Evolutionary conservation across 2,329 filamentous ascomycete species (phyloP).

Genomic region (Cytospora leucostoma): DNA sequence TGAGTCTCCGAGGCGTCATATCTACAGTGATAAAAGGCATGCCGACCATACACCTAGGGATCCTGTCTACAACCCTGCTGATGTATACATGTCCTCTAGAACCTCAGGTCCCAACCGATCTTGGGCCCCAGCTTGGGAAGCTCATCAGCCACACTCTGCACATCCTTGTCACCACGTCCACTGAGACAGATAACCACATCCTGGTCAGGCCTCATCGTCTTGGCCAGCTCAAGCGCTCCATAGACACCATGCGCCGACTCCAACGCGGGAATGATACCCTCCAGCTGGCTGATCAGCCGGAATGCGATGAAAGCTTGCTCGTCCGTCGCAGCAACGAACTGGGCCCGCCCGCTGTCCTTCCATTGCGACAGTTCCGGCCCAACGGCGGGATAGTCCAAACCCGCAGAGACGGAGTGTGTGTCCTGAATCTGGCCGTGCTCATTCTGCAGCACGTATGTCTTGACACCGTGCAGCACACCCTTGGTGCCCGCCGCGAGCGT

Average conservation of each 20-base stretch:
- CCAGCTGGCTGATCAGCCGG: slow-evolving; percentile 78
- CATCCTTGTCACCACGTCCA: slow-evolving; percentile 95
- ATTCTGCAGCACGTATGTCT: slow-evolving; percentile 94
- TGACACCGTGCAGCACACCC: slow-evolving; percentile 92
- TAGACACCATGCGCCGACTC: slow-evolving; percentile 93
- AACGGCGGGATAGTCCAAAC: slow-evolving; percentile 95
- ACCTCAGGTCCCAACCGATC: slow-evolving; percentile 75
- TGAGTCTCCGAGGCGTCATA: background rate
- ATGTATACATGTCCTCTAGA: slow-evolving; percentile 43
- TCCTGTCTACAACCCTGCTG: background rate
- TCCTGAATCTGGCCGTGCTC: slow-evolving; percentile 90
- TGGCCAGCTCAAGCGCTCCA: slow-evolving; percentile 85
- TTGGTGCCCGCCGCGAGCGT: slow-evolving; percentile 85
- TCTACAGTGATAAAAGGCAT: background rate
- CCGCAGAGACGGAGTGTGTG: slow-evolving; percentile 94
- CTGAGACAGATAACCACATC: slow-evolving; percentile 93
- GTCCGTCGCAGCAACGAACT: slow-evolving; percentile 89
- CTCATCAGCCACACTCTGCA: slow-evolving; percentile 96
- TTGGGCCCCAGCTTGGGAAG: slow-evolving; percentile 83
- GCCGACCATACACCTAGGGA: background rate
- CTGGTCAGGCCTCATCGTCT: slow-evolving; percentile 85
- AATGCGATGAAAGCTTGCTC: slow-evolving; percentile 88
- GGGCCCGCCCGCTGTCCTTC: slow-evolving; percentile 87
- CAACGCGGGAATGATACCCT: slow-evolving; percentile 95
- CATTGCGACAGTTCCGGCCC: slow-evolving; percentile 88